phyloP scores from a whole-genome alignment of 371 early-diverging fungal genomes.

The Gilbertella persicaria region DNA sequence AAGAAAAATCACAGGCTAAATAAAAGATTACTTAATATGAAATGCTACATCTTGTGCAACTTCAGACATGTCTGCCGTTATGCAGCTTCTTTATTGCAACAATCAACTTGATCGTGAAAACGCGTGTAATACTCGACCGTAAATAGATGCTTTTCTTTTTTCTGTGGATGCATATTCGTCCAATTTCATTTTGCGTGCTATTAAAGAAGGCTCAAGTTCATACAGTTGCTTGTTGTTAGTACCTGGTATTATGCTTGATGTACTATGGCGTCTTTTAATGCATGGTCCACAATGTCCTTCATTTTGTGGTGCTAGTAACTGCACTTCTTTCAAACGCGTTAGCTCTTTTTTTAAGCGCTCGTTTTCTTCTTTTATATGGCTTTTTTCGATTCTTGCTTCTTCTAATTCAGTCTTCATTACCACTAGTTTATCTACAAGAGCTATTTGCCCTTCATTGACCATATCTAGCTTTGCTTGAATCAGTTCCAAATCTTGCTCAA shows the following conservation, averaged over 20 bases:
- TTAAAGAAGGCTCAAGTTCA: slow-evolving; percentile 5
- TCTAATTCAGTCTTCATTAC: slow-evolving; percentile 37
- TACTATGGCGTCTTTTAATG: slow-evolving; percentile 4
- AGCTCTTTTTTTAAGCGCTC: neutral
- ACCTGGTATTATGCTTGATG: neutral
- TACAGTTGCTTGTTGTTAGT: neutral
- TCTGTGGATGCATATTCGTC: neutral
- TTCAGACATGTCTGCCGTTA: no score
- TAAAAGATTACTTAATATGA: no score
- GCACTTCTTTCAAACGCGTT: neutral
- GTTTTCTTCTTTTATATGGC: slow-evolving; percentile 2
- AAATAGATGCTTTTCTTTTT: slow-evolving; percentile 9
- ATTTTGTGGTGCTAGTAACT: no score
- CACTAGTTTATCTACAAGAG: slow-evolving; percentile 37
- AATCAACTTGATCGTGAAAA: neutral
- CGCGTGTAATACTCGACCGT: slow-evolving; percentile 16
- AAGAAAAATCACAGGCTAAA: neutral
- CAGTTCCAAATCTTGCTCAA: slow-evolving; percentile 29
- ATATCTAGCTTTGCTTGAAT: slow-evolving; percentile 35
- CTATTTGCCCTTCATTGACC: slow-evolving; percentile 50
- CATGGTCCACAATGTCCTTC: neutral
- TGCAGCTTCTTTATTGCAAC: no score
- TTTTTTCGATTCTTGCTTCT: slow-evolving; percentile 25
- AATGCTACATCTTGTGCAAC: no score
- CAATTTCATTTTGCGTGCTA: neutral